Conservation (phyloP, 257 asterid species). For the Solanum corneliomulleri region DNA sequence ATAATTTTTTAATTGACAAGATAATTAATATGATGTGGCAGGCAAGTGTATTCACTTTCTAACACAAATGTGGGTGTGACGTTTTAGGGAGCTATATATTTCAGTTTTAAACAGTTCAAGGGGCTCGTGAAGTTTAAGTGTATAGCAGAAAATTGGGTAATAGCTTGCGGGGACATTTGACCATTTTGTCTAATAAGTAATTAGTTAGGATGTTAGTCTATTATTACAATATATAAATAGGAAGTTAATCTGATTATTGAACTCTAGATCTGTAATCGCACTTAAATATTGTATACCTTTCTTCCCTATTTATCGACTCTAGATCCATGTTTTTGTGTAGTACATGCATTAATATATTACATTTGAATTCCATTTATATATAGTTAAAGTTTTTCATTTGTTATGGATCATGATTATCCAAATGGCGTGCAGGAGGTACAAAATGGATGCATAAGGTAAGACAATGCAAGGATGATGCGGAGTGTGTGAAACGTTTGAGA, state of each 20-base stretch:
- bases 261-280: background rate
- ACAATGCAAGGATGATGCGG: slow-evolving; percentile 51
- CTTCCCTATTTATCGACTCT: background rate
- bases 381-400: background rate
- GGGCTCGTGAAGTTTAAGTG: no score
- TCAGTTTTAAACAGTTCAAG: no score
- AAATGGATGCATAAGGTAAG: slow-evolving; percentile 79
- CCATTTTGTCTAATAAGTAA: no score
- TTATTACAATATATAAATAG: background rate
- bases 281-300: no score
- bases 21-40: no score
- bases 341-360: background rate
- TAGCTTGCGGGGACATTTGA: no score
- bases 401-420: background rate
- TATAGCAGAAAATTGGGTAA: no score
- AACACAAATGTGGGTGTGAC: no score
- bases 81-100: no score
- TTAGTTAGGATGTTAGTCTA: background rate
- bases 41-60: no score
- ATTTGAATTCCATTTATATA: background rate
- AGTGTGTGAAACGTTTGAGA: slow-evolving; percentile 64
- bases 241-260: background rate
- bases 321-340: background rate
- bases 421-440: slow-evolving; percentile 55
- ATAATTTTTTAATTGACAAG: no score